Percentiles rank a stretch among this genome's conserved stretches.
Conservation (phyloP, 805 yeast species). For the Candida nitratophila region DNA sequence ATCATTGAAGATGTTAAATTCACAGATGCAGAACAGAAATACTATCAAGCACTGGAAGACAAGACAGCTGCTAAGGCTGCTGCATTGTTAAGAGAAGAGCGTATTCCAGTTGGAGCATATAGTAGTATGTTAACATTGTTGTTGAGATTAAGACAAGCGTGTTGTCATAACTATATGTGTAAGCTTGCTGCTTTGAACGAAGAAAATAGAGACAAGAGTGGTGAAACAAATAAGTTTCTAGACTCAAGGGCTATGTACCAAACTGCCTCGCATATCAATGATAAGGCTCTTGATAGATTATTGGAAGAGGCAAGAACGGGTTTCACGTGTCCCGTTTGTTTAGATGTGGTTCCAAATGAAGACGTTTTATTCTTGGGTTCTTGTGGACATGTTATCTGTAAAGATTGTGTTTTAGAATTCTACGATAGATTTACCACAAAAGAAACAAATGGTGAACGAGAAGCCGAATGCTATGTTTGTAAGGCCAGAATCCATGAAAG, state of each 20-base stretch:
- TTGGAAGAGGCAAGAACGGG: constrained; percentile 29
- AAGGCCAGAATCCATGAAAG: constrained; percentile 28
- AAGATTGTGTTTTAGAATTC: constrained; percentile 47
- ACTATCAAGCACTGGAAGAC: constrained; percentile 51
- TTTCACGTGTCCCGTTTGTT: constrained; percentile 59
- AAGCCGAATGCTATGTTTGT: constrained; percentile 54
- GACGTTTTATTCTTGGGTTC: constrained; percentile 38
- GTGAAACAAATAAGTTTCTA: constrained; percentile 25
- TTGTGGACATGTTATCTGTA: constrained; percentile 77
- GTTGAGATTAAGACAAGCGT: constrained; percentile 78
- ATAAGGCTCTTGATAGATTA: constrained; percentile 25
- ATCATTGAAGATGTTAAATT: constrained; percentile 40
- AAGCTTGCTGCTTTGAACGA: constrained; percentile 42
- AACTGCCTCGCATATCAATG: constrained; percentile 14
- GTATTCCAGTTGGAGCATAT: constrained; percentile 28
- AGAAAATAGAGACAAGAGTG: constrained; percentile 14
- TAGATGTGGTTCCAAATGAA: constrained; percentile 42
- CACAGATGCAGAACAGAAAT: constrained; percentile 45
- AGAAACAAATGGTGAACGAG: constrained; percentile 22
- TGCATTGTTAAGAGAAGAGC: constrained; percentile 28
- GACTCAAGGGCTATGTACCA: constrained; percentile 24
- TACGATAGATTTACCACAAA: constrained; percentile 33
- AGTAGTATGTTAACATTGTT: constrained; percentile 63
- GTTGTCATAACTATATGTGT: constrained; percentile 72
- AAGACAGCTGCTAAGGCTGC: constrained; percentile 47